Percentiles rank a stretch among this genome's conserved stretches.
Conservation (phyloP, 148 eudicot genomes). For the Camellia sinensis region DNA sequence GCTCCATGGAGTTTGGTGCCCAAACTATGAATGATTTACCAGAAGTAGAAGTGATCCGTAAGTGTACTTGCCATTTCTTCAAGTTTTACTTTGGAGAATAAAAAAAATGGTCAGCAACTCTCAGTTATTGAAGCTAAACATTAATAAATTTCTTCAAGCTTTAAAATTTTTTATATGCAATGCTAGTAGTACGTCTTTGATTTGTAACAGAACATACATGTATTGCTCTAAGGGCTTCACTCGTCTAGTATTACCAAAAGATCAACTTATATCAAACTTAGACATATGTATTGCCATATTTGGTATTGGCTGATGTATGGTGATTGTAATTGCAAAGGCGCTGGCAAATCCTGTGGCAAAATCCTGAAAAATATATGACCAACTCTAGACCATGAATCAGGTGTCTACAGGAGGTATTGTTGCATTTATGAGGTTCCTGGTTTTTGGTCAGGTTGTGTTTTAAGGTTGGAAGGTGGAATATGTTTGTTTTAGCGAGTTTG, state of each 20-base stretch:
- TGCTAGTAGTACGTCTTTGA: too few relatives aligned
- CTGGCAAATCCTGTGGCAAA: not conserved
- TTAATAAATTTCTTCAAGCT: too few relatives aligned
- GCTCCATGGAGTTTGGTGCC: slow-evolving; percentile 27
- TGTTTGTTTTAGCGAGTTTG: not conserved
- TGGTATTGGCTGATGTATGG: too few relatives aligned
- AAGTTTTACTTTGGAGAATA: not conserved
- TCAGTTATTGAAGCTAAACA: too few relatives aligned
- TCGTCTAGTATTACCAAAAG: too few relatives aligned
- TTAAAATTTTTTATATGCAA: too few relatives aligned
- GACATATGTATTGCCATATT: too few relatives aligned
- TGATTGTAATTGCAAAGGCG: not conserved
- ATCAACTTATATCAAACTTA: too few relatives aligned
- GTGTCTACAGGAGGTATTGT: not conserved
- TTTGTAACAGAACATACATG: too few relatives aligned
- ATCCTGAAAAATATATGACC: not conserved
- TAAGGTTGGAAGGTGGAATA: not conserved
- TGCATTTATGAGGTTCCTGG: not conserved
- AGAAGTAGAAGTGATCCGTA: slow-evolving; percentile 48
- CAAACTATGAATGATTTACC: slow-evolving; percentile 51
- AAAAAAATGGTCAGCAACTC: too few relatives aligned
- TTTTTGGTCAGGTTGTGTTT: not conserved
- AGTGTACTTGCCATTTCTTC: slow-evolving; percentile 24
- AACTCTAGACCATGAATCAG: not conserved
- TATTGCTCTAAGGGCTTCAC: too few relatives aligned